A percentile compares a stretch with the other conserved stretches of the same genome.
Conservation (phyloP, 2,329 filamentous ascomycete species). For the Paracoccidioides brasiliensis region DNA sequence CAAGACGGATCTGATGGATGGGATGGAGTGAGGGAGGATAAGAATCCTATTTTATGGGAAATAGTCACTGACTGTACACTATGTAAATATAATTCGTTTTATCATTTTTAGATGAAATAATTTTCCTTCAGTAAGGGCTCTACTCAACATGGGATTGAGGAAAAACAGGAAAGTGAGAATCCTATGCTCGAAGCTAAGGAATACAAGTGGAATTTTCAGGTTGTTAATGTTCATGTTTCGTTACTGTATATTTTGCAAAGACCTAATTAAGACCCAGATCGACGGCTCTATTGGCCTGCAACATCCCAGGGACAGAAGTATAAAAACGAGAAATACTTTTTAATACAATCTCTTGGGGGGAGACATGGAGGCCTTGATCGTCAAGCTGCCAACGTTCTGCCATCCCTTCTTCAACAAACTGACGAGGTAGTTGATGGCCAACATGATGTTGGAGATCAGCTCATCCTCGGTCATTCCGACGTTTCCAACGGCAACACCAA, state of each 20-base stretch:
- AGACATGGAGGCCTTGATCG: slow-evolving; percentile 99
- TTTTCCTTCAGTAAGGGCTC: neutral
- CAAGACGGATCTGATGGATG: slow-evolving; percentile 77
- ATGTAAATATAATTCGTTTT: neutral
- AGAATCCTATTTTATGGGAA: neutral
- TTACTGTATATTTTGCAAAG: neutral
- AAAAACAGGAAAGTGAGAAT: neutral
- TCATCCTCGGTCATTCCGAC: slow-evolving; percentile 95
- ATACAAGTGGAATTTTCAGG: neutral
- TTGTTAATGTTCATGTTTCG: neutral
- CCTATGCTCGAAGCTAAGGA: neutral
- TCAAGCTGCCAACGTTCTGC: slow-evolving; percentile 99
- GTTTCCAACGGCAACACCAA: slow-evolving; percentile 98
- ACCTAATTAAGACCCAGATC: neutral
- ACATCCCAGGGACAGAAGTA: neutral
- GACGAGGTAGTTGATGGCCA: slow-evolving; percentile 99
- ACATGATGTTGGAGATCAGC: slow-evolving; percentile 97
- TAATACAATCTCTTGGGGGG: slow-evolving; percentile 98
- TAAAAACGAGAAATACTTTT: slow-evolving; percentile 17
- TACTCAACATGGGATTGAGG: no score
- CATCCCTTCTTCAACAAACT: slow-evolving; percentile 99
- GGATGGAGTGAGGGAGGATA: slow-evolving; percentile 54
- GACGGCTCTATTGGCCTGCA: no score
- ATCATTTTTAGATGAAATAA: neutral
- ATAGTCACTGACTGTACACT: neutral